A percentile compares a stretch with the other conserved stretches of the same genome.
Conservation (phyloP, 805 yeast genomes). For the Saccharomycopsis vini region DNA sequence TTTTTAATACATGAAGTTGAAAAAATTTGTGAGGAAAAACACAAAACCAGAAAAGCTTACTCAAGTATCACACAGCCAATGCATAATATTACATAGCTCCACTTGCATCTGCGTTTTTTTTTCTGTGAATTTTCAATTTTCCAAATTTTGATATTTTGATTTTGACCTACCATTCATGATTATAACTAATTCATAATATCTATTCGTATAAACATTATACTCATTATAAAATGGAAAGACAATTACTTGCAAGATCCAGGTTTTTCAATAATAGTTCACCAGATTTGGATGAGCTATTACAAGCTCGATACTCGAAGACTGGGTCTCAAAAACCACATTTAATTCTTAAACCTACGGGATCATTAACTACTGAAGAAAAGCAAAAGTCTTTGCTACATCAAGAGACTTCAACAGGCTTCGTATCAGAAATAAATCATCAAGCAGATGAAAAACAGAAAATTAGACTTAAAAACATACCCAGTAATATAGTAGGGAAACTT, state of each 20-base stretch:
- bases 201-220: too few species aligned
- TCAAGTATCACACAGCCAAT: too few species aligned
- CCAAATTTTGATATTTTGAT: too few species aligned
- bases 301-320: conserved; percentile 12
- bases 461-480: background rate
- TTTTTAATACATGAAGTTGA: background rate
- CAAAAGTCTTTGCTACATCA: conserved; percentile 4
- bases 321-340: conserved; percentile 15
- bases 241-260: conserved; percentile 15
- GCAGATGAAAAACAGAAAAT: background rate
- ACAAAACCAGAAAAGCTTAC: too few species aligned
- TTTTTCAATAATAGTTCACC: conserved; percentile 10
- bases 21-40: background rate
- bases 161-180: too few species aligned
- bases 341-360: conserved; percentile 15
- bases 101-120: too few species aligned
- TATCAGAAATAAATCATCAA: background rate
- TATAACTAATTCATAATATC: too few species aligned
- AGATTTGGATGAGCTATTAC: conserved; percentile 16
- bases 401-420: too few species aligned
- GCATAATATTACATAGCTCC: too few species aligned
- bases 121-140: too few species aligned
- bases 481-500: background rate
- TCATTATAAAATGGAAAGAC: conserved; percentile 17
- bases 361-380: background rate